These are phyloP conservation scores for Cercospora sesami DNA, from an alignment of 2,329 filamentous ascomycete genomes.

Conservation along the genomic window DNA sequence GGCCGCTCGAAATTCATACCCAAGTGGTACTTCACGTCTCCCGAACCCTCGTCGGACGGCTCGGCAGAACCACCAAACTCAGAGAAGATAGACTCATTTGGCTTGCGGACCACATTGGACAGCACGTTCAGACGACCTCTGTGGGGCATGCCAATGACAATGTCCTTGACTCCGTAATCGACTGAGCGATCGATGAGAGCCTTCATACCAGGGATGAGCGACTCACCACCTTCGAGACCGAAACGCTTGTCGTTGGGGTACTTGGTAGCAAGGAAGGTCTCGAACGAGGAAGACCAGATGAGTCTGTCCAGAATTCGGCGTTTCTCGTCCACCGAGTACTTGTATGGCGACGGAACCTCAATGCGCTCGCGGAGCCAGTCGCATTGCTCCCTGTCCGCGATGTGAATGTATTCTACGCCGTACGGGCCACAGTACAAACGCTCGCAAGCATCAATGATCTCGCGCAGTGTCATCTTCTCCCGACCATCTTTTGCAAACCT, in stretches of 20 bases:
- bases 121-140: conserved; percentile 97
- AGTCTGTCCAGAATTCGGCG: conserved; percentile 93
- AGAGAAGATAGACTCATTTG: conserved; percentile 99
- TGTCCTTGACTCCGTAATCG: conserved; percentile 97
- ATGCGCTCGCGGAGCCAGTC: conserved; percentile 96
- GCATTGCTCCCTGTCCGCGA: conserved; percentile 94
- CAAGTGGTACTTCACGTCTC: conserved; percentile 98
- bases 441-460: conserved; percentile 92
- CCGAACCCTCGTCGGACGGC: conserved; percentile 91
- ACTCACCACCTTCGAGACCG: conserved; percentile 95
- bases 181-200: conserved; percentile 97
- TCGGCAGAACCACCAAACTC: conserved; percentile 89
- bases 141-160: conserved; percentile 99
- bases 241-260: conserved; percentile 99
- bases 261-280: conserved; percentile 91
- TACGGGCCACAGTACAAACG: conserved; percentile 97
- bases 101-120: conserved; percentile 97
- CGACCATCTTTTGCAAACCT: conserved; percentile 85
- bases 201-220: conserved; percentile 98
- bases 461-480: conserved; percentile 93
- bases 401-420: conserved; percentile 98
- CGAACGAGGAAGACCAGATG: conserved; percentile 98
- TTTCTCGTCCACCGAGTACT: conserved; percentile 98
- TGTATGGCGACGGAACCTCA: conserved; percentile 91
- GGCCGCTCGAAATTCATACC: conserved; percentile 99